Conservation (phyloP, 805 yeast genomes). For the Ogataea corticis region DNA sequence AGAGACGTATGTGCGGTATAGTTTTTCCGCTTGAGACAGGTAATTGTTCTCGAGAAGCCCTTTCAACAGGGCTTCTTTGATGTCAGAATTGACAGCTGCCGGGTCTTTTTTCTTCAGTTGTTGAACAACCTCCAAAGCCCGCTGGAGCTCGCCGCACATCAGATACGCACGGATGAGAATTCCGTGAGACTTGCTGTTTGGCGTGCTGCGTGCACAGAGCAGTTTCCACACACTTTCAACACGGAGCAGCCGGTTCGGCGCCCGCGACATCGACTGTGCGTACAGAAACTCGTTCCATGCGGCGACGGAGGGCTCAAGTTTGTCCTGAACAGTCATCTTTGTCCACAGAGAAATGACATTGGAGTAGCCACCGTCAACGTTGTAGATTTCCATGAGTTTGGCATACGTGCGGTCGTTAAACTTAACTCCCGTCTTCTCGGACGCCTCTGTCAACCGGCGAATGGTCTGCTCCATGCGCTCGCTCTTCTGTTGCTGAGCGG, state of each 20-base stretch:
- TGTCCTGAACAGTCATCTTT: constrained; percentile 40
- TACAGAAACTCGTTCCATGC: constrained; percentile 62
- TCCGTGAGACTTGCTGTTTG: constrained; percentile 51
- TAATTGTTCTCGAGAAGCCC: constrained; percentile 44
- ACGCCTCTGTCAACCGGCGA: constrained; percentile 19
- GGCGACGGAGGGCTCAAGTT: constrained; percentile 24
- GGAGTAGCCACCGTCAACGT: constrained; percentile 35
- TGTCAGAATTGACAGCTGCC: constrained; percentile 37
- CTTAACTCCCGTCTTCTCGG: constrained; percentile 32
- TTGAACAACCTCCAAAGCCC: constrained; percentile 41
- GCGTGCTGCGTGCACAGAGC: constrained; percentile 34
- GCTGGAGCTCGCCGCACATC: constrained; percentile 39
- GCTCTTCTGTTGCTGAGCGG: constrained; percentile 19
- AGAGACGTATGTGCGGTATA: constrained; percentile 26
- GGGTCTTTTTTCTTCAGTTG: constrained; percentile 35
- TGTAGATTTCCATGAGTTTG: constrained; percentile 48
- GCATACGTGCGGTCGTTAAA: constrained; percentile 43
- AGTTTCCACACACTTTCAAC: constrained; percentile 39
- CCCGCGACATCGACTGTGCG: constrained; percentile 29
- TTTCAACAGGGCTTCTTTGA: constrained; percentile 46
- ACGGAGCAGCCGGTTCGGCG: constrained; percentile 33
- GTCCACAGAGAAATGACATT: constrained; percentile 52
- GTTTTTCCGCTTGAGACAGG: constrained; percentile 41
- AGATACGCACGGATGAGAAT: constrained; percentile 49
- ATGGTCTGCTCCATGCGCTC: constrained; percentile 20